A percentile compares a stretch with the other conserved stretches of the same genome.
Conservation (phyloP, 371 early-diverging fungal genomes). For the Fennellomyces sp. region DNA sequence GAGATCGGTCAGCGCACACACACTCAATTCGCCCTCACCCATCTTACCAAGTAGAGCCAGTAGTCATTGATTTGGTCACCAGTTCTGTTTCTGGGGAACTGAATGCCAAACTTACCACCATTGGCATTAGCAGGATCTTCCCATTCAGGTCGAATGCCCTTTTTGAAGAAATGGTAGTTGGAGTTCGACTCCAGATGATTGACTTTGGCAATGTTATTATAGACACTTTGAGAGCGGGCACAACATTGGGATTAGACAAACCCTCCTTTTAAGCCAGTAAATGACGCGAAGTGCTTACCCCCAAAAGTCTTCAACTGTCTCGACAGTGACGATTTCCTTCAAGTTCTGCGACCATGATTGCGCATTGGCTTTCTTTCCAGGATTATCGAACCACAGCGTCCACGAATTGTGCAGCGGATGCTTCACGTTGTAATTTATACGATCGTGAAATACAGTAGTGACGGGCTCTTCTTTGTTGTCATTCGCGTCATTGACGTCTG, state of each 20-base stretch:
- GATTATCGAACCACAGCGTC: constrained; percentile 96
- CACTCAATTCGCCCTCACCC: not conserved
- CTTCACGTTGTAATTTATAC: constrained; percentile 78
- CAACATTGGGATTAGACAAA: no score
- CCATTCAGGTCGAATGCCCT: constrained; percentile 99
- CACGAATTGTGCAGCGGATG: constrained; percentile 91
- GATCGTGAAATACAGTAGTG: constrained; percentile 40
- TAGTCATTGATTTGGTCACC: constrained; percentile 78
- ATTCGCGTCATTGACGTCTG: constrained; percentile 1
- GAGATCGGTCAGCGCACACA: not conserved
- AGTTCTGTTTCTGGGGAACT: constrained; percentile 74
- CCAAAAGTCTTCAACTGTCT: constrained; percentile 97
- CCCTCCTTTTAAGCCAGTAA: not conserved
- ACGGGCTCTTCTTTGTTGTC: constrained; percentile 18
- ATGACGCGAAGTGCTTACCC: constrained; percentile 58
- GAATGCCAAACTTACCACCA: constrained; percentile 97
- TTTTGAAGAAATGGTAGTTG: constrained; percentile 97
- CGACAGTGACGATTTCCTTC: constrained; percentile 85
- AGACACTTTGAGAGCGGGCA: constrained; percentile 53
- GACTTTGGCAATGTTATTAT: constrained; percentile 88
- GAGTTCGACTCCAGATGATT: constrained; percentile 78
- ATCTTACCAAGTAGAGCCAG: constrained; percentile 83
- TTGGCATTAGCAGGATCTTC: constrained; percentile 96
- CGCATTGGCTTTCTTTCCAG: constrained; percentile 75
- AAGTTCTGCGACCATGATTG: constrained; percentile 90